Conservation (phyloP, 1,139 yeast species). For the Keqinozyma sinolaborantium region DNA sequence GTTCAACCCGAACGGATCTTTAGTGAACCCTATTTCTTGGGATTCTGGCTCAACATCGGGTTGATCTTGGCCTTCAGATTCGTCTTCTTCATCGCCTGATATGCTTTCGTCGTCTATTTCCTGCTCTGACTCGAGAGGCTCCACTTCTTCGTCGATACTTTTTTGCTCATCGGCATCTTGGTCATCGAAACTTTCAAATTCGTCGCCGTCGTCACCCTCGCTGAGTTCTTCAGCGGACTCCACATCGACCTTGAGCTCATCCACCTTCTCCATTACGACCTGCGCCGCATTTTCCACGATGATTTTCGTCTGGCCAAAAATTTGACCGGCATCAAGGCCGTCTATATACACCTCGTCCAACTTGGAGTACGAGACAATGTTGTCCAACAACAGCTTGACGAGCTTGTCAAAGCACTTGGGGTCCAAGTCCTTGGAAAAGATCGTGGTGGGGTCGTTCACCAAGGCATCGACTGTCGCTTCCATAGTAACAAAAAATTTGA, state of each 20-base stretch:
- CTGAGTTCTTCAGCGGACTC: slow-evolving; percentile 5
- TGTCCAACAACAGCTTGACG: slow-evolving; percentile 60
- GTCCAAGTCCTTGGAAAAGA: slow-evolving; percentile 7
- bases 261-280: slow-evolving; percentile 33
- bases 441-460: slow-evolving; percentile 13
- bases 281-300: slow-evolving; percentile 44
- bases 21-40: slow-evolving; percentile 18
- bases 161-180: slow-evolving; percentile 14
- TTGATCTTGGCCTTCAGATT: slow-evolving; percentile 14
- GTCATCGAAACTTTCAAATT: slow-evolving; percentile 8
- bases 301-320: slow-evolving; percentile 90
- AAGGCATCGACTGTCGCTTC: slow-evolving; percentile 13
- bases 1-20: slow-evolving; percentile 67
- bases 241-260: slow-evolving; percentile 20
- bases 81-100: slow-evolving; percentile 8
- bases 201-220: slow-evolving; percentile 6
- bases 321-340: slow-evolving; percentile 87
- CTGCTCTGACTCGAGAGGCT: slow-evolving; percentile 18
- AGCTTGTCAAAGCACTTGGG: slow-evolving; percentile 25
- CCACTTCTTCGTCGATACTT: slow-evolving; percentile 17
- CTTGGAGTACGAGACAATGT: slow-evolving; percentile 60
- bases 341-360: slow-evolving; percentile 80
- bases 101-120: slow-evolving; percentile 13
- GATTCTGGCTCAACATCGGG: slow-evolving; percentile 12
- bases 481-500: too few relatives aligned